Evolutionary conservation across 352 stramenopile genomes (phyloP), one percentile per base, ranked within the genome.

Genomic region (Globisporangium middletonii): DNA sequence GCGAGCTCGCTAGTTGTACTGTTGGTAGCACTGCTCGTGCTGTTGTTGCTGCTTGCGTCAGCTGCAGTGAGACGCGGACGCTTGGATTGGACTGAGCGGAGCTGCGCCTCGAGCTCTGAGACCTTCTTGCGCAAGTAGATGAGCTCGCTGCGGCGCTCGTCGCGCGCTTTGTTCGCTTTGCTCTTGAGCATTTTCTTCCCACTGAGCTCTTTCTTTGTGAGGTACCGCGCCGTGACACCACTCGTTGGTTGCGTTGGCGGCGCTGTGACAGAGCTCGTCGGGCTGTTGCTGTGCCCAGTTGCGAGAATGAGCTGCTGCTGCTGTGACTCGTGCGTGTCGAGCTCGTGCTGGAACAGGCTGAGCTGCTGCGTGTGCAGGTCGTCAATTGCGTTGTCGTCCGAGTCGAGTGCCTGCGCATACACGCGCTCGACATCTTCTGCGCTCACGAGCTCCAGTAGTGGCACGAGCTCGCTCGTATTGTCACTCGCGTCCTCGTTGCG

Each of bases 81-180:
- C 45, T 55, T 55, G 23, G 38, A n/a, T 8, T 61, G 35, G n/a
- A 61, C 27, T 0, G 19, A 19, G 16, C 30, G 9, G 9, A 61
- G 45, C 28, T 55, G 44, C 0, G 44, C 23, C 27, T 61, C 55
- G 18, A 61, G 37, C n/a, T 61, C 55, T 11, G 28, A 9, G 13
- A 61, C 45, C n/a, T 61, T 37, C 6, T 61, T 55, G 11, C 55
- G 55, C 6, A 61, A n/a, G 30, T 61, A 61, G 26, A 61, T 48
- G 30, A 61, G 55, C 45, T 61, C 55, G 16, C 53, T 37, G 4
- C 43, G 35, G 16, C 55, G 55, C 28, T 61, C 55, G n/a, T 61
- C 55, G 19, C 55, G 44, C 23, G 55, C 55, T 37, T 55, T 53
- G 42, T 61, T 61, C 35, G 55, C 42, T 26, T 61, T 61, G 41